These are phyloP conservation scores for Colletotrichum musicola DNA, from an alignment of 2,329 filamentous ascomycete genomes.

Conservation along the genomic window DNA sequence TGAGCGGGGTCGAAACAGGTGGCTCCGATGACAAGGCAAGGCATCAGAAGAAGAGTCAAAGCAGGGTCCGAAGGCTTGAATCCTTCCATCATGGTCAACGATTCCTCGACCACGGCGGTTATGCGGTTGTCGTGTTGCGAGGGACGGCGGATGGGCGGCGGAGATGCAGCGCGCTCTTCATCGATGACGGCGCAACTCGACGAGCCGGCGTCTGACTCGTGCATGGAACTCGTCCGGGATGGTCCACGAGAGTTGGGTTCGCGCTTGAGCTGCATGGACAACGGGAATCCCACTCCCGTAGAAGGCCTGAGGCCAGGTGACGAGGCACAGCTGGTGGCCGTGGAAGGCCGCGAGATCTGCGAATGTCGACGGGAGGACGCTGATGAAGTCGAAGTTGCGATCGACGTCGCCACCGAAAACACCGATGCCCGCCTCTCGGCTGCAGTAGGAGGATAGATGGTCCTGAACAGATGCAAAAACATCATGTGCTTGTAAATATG, in stretches of 20 bases:
- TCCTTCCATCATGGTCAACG: conserved; percentile 65
- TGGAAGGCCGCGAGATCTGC: conserved; percentile 38
- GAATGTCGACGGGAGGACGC: conserved; percentile 39
- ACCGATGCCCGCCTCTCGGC: conserved; percentile 32
- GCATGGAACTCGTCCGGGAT: conserved; percentile 56
- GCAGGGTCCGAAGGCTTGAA: conserved; percentile 70
- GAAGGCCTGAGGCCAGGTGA: conserved; percentile 47
- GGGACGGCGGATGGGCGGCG: conserved; percentile 61
- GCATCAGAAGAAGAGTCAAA: conserved; percentile 71
- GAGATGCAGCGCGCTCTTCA: conserved; percentile 50
- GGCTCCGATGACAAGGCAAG: conserved; percentile 72
- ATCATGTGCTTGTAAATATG: conserved; percentile 75
- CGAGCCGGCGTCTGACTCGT: conserved; percentile 45
- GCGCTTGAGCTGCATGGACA: conserved; percentile 46
- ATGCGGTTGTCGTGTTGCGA: conserved; percentile 64
- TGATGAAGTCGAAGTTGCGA: conserved; percentile 37
- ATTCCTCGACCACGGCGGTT: conserved; percentile 68
- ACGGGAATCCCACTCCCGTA: conserved; percentile 33
- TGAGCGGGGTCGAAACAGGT: conserved; percentile 67
- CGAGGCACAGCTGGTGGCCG: conserved; percentile 49
- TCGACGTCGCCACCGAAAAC: conserved; percentile 40
- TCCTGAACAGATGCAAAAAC: conserved; percentile 74
- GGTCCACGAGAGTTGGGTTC: conserved; percentile 50
- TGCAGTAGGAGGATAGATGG: conserved; percentile 66
- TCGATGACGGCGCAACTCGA: conserved; percentile 30